phyloP scores from a whole-genome alignment of 345 rosid genomes.

The Aurinia saxatilis region DNA sequence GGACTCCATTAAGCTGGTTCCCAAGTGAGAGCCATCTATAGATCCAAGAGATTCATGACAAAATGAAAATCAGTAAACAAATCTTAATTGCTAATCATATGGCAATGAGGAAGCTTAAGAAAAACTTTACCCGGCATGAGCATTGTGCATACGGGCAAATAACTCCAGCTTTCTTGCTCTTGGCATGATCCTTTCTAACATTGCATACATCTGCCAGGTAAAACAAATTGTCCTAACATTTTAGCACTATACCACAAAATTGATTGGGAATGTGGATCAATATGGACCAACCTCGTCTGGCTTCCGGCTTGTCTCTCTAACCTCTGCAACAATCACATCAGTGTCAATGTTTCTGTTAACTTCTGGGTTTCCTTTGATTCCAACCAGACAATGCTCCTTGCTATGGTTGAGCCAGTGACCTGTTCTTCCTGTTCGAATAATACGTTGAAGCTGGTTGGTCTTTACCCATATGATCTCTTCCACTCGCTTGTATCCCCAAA shows the following conservation, averaged over 20 bases:
- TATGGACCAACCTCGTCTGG: slow-evolving; percentile 87
- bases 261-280: not conserved
- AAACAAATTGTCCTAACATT: slow-evolving; percentile 1
- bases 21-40: slow-evolving; percentile 94
- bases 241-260: not conserved
- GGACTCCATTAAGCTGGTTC: slow-evolving; percentile 79
- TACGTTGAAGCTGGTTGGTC: slow-evolving; percentile 95
- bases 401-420: slow-evolving; percentile 99
- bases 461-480: slow-evolving; percentile 97
- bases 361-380: slow-evolving; percentile 91
- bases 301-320: slow-evolving; percentile 96
- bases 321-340: slow-evolving; percentile 97
- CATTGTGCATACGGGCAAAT: slow-evolving; percentile 98
- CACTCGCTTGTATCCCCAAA: slow-evolving; percentile 93
- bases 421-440: slow-evolving; percentile 95
- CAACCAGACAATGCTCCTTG: slow-evolving; percentile 98
- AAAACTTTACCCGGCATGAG: slow-evolving; percentile 77
- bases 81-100: not conserved
- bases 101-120: not conserved
- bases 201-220: slow-evolving; percentile 70
- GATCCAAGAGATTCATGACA: not conserved
- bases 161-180: slow-evolving; percentile 89
- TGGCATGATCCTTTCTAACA: slow-evolving; percentile 98
- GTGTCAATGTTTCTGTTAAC: slow-evolving; percentile 96
- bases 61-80: slow-evolving; percentile 1